Evolutionary conservation across 2,329 filamentous ascomycete species (phyloP).

Genomic region (Rhinocladiella similis): DNA sequence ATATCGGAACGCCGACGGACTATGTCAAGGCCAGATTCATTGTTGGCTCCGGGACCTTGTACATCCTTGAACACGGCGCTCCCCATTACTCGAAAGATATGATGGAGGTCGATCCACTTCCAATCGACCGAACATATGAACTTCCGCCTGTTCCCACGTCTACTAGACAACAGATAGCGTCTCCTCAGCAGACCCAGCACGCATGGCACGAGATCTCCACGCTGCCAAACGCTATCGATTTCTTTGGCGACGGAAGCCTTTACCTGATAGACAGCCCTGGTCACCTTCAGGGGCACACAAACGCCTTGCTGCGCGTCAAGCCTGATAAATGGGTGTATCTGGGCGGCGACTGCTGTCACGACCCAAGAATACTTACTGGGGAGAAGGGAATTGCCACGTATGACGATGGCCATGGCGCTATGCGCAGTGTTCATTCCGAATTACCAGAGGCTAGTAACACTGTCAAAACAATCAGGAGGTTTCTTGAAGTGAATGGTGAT

Average conservation of each 20-base stretch:
- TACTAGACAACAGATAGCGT: neutral
- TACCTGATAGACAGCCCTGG: slow-evolving; percentile 32
- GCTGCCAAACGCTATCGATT: slow-evolving; percentile 25
- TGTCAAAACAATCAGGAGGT: slow-evolving; percentile 6
- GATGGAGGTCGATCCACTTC: slow-evolving; percentile 23
- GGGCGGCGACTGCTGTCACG: slow-evolving; percentile 34
- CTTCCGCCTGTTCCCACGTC: slow-evolving; percentile 5
- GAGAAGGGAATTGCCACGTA: slow-evolving; percentile 31
- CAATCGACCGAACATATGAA: slow-evolving; percentile 24
- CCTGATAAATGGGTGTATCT: slow-evolving; percentile 27
- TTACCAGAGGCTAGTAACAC: slow-evolving; percentile 24
- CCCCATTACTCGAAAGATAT: neutral
- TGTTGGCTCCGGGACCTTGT: slow-evolving; percentile 49
- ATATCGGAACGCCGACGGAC: neutral
- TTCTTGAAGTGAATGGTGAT: neutral
- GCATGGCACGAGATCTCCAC: slow-evolving; percentile 19
- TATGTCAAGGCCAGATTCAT: slow-evolving; percentile 51
- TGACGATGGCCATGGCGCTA: slow-evolving; percentile 20
- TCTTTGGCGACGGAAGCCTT: slow-evolving; percentile 31
- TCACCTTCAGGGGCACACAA: slow-evolving; percentile 34
- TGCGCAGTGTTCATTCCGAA: slow-evolving; percentile 32
- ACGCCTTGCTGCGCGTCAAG: slow-evolving; percentile 25
- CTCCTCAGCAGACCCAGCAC: slow-evolving; percentile 4
- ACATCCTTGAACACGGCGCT: neutral
- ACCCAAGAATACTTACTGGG: slow-evolving; percentile 29